Evolutionary conservation across 2,329 filamentous ascomycete species (phyloP).

Genomic region (Didymella arachidicola): DNA sequence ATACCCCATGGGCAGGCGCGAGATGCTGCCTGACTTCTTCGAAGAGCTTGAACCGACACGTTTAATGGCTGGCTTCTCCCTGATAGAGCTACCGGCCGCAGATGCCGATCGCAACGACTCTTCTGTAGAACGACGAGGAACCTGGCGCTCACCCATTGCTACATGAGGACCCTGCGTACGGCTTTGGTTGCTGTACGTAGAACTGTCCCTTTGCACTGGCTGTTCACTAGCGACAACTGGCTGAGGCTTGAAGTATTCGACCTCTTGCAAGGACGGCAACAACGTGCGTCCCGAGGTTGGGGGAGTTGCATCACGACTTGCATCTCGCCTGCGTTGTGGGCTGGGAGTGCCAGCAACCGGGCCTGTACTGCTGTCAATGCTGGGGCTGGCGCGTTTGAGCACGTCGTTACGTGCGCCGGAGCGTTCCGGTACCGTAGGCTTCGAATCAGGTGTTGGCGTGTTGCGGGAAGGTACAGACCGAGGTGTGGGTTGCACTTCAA

Average conservation of each 20-base stretch:
- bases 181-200: slow-evolving; percentile 26
- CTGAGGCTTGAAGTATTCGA: slow-evolving; percentile 27
- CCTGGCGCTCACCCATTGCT: slow-evolving; percentile 29
- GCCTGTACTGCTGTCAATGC: slow-evolving; percentile 13
- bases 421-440: slow-evolving; percentile 30
- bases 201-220: slow-evolving; percentile 19
- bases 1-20: slow-evolving; percentile 43
- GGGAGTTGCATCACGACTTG: slow-evolving; percentile 31
- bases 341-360: slow-evolving; percentile 18
- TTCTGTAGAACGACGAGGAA: slow-evolving; percentile 34
- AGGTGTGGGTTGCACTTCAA: slow-evolving; percentile 35
- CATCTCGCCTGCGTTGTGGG: slow-evolving; percentile 32
- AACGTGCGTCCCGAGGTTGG: slow-evolving; percentile 35
- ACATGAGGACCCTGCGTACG: slow-evolving; percentile 26
- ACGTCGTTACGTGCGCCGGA: slow-evolving; percentile 32
- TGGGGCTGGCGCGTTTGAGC: slow-evolving; percentile 25
- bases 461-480: slow-evolving; percentile 37
- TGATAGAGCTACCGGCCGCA: slow-evolving; percentile 20
- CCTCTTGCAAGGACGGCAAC: slow-evolving; percentile 43
- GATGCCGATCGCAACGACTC: slow-evolving; percentile 34
- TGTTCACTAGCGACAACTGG: slow-evolving; percentile 8
- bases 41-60: slow-evolving; percentile 46
- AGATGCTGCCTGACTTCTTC: slow-evolving; percentile 41
- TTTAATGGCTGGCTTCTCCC: slow-evolving; percentile 41
- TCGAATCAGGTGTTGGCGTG: slow-evolving; percentile 40